A percentile compares a stretch with the other conserved stretches of the same genome.
Evolutionary conservation across 2,329 filamentous ascomycete species (phyloP).

Genomic region (Claviceps paspali): DNA sequence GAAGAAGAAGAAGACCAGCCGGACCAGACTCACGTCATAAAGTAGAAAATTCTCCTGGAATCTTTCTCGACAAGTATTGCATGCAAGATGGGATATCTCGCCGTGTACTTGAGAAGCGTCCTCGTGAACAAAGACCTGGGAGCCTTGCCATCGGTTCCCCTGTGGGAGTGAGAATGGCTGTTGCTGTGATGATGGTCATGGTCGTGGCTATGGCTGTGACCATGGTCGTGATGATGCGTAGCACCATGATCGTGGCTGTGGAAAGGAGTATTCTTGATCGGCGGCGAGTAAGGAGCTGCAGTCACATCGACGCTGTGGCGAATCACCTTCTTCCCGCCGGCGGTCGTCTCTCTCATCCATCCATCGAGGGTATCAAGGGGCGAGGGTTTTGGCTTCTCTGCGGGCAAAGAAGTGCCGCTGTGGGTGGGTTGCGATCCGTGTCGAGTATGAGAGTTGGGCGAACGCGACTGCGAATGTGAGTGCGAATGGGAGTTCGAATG

Average conservation of each 20-base stretch:
- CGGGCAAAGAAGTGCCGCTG: constrained; percentile 12
- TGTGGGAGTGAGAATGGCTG: constrained; percentile 14
- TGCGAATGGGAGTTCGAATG: neutral
- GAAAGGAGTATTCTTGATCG: constrained; percentile 8
- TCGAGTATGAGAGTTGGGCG: constrained; percentile 16
- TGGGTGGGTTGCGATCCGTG: constrained; percentile 17
- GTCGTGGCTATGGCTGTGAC: constrained; percentile 11
- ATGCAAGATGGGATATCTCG: constrained; percentile 63
- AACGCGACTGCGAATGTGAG: constrained; percentile 10
- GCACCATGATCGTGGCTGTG: constrained; percentile 7
- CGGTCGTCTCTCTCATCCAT: constrained; percentile 26
- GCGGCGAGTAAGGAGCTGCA: constrained; percentile 13
- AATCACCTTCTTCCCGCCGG: constrained; percentile 25
- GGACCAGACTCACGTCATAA: constrained; percentile 55
- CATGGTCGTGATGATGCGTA: constrained; percentile 11
- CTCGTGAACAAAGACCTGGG: constrained; percentile 55
- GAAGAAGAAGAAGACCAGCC: too few relatives aligned
- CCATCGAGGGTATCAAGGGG: constrained; percentile 21
- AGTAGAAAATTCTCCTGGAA: constrained; percentile 91
- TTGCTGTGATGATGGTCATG: constrained; percentile 15
- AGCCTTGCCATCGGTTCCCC: constrained; percentile 21
- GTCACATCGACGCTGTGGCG: constrained; percentile 17
- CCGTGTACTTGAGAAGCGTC: constrained; percentile 53
- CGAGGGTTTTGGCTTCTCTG: constrained; percentile 18
- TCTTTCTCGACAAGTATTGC: constrained; percentile 82